Conservation (phyloP, 192 early-diverging fungal genomes). For the Obelidium mucronatum region DNA sequence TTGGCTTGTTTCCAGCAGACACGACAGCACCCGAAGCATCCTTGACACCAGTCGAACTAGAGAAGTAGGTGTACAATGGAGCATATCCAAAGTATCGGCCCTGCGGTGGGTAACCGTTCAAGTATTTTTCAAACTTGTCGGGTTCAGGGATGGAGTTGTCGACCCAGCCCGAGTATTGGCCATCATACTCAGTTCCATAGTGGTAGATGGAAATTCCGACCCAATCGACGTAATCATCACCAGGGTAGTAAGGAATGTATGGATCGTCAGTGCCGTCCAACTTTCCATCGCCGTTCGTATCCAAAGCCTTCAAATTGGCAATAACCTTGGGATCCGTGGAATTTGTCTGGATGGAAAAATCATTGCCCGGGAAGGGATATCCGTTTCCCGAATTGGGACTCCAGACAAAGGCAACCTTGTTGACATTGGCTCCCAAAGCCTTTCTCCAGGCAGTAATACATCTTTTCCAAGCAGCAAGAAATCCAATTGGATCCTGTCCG, state of each 20-base stretch:
- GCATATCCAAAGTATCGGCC: slow-evolving; percentile 1
- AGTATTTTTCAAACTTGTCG: slow-evolving; percentile 27
- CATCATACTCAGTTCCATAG: background rate
- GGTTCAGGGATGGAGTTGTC: slow-evolving; percentile 20
- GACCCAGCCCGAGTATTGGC: background rate
- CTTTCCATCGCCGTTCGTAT: slow-evolving; percentile 26
- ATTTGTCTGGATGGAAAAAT: slow-evolving; percentile 12
- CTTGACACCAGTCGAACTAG: slow-evolving; percentile 6
- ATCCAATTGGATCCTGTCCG: slow-evolving; percentile 39
- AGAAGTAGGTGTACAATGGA: slow-evolving; percentile 39
- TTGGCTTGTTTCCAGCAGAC: slow-evolving; percentile 15
- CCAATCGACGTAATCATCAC: slow-evolving; percentile 35
- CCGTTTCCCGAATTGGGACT: slow-evolving; percentile 33
- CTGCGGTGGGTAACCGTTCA: slow-evolving; percentile 17
- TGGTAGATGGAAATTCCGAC: slow-evolving; percentile 40
- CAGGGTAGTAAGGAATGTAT: slow-evolving; percentile 34
- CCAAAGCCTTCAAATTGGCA: slow-evolving; percentile 29
- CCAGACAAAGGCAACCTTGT: slow-evolving; percentile 41
- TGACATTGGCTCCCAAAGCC: slow-evolving; percentile 26
- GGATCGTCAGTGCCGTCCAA: slow-evolving; percentile 28
- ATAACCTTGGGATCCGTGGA: slow-evolving; percentile 5
- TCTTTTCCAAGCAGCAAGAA: slow-evolving; percentile 26
- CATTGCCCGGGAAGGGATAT: slow-evolving; percentile 12
- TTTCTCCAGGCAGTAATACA: slow-evolving; percentile 21
- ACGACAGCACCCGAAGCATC: background rate